phyloP scores from a whole-genome alignment of 352 stramenopile species.

The Phytopythium vexans region DNA sequence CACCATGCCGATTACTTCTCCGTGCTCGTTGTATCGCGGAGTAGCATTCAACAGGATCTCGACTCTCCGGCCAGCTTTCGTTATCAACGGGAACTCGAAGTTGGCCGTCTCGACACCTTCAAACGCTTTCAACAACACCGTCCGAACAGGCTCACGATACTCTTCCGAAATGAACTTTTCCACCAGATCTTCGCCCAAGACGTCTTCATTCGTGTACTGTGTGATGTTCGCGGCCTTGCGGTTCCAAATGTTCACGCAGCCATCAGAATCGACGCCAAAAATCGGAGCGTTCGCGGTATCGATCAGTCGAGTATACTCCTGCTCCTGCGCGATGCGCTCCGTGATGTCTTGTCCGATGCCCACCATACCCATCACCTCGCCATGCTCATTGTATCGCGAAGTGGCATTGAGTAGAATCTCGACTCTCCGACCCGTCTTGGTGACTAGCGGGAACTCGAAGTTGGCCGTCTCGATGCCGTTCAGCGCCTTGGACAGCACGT shows the following conservation, averaged over 20 bases:
- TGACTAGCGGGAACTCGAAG: slow-evolving; percentile 76
- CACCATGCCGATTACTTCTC: slow-evolving; percentile 69
- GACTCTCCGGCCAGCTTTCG: slow-evolving; percentile 42
- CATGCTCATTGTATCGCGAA: slow-evolving; percentile 49
- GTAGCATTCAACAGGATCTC: slow-evolving; percentile 60
- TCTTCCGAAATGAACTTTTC: slow-evolving; percentile 67
- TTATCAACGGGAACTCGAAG: slow-evolving; percentile 66
- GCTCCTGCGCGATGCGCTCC: slow-evolving; percentile 47
- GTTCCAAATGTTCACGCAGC: slow-evolving; percentile 79
- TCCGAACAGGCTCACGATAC: slow-evolving; percentile 27
- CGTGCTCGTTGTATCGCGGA: slow-evolving; percentile 55
- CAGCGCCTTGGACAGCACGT: slow-evolving; percentile 48
- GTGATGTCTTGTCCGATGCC: slow-evolving; percentile 67
- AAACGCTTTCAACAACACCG: slow-evolving; percentile 36
- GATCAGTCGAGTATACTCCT: slow-evolving; percentile 59
- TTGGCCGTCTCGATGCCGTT: slow-evolving; percentile 49
- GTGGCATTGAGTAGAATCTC: slow-evolving; percentile 76
- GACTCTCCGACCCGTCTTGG: slow-evolving; percentile 58
- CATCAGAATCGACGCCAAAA: slow-evolving; percentile 60
- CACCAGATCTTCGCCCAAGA: slow-evolving; percentile 73
- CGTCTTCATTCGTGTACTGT: slow-evolving; percentile 80
- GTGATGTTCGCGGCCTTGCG: slow-evolving; percentile 81
- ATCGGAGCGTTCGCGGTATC: slow-evolving; percentile 71
- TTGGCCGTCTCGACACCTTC: slow-evolving; percentile 44
- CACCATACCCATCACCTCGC: slow-evolving; percentile 62